Conservation (phyloP, 2,329 filamentous ascomycete genomes). For the Venturia aucupariae region DNA sequence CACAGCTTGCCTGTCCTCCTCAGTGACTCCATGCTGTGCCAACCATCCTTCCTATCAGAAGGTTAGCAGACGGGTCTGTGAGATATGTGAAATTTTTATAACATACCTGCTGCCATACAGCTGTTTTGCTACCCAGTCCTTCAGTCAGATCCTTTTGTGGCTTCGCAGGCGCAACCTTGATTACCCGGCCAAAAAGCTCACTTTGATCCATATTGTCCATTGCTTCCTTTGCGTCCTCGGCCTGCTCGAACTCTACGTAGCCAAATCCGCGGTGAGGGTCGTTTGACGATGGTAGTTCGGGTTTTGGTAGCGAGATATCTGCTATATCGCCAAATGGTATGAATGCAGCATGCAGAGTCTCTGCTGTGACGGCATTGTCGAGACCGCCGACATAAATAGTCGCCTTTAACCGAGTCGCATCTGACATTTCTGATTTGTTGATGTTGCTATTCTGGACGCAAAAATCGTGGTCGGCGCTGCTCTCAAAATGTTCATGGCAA, state of each 20-base stretch:
- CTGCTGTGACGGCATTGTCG: slow-evolving; percentile 63
- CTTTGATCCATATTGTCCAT: slow-evolving; percentile 99
- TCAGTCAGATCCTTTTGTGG: slow-evolving; percentile 81
- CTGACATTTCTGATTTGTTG: slow-evolving; percentile 54
- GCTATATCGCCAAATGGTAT: slow-evolving; percentile 94
- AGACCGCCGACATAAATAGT: slow-evolving; percentile 91
- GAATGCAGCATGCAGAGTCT: slow-evolving; percentile 80
- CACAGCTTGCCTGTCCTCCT: slow-evolving; percentile 53
- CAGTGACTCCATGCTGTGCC: slow-evolving; percentile 74
- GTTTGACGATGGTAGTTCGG: slow-evolving; percentile 67
- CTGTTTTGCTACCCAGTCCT: slow-evolving; percentile 84
- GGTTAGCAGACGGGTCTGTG: not conserved
- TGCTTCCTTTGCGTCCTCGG: slow-evolving; percentile 80
- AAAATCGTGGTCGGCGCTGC: slow-evolving; percentile 17
- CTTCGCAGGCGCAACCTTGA: slow-evolving; percentile 89
- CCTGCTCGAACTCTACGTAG: slow-evolving; percentile 87
- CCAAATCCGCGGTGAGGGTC: slow-evolving; percentile 87
- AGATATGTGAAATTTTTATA: not conserved
- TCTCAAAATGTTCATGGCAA: not conserved
- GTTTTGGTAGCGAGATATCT: slow-evolving; percentile 82
- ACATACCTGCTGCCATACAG: slow-evolving; percentile 91
- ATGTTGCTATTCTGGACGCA: slow-evolving; percentile 14
- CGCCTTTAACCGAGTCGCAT: slow-evolving; percentile 73
- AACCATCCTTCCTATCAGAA: slow-evolving; percentile 75
- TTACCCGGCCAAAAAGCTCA: slow-evolving; percentile 82